A percentile compares a stretch with the other conserved stretches of the same genome.
phyloP scores from a whole-genome alignment of 139 green algal species.

The Chlamydomonas sphaeroides region DNA sequence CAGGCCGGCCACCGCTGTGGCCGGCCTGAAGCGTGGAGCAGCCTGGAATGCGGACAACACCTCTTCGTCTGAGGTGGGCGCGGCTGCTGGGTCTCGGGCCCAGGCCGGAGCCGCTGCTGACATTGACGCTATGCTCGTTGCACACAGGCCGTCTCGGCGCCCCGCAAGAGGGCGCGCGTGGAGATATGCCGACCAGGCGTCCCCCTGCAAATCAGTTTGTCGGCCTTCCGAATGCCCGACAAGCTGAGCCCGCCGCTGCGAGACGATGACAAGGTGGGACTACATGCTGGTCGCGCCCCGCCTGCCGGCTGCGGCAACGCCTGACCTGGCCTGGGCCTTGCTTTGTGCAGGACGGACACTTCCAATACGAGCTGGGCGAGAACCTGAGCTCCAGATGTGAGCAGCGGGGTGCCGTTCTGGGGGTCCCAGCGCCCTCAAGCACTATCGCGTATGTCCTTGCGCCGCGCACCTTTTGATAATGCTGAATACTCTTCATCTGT shows the following conservation, averaged over 20 bases:
- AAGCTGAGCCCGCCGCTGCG: conserved; percentile 63
- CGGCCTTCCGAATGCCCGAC: conserved; percentile 60
- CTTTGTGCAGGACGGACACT: conserved; percentile 77
- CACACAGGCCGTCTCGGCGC: too few relatives aligned
- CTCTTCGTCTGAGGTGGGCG: too few relatives aligned
- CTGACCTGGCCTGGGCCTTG: not conserved
- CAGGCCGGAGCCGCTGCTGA: too few relatives aligned
- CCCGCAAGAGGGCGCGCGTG: conserved; percentile 12
- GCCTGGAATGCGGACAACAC: too few relatives aligned
- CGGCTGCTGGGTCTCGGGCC: too few relatives aligned
- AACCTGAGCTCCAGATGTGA: conserved; percentile 87
- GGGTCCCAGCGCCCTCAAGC: too few relatives aligned
- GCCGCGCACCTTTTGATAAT: too few relatives aligned
- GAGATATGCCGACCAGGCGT: conserved; percentile 58
- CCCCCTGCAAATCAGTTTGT: conserved; percentile 53
- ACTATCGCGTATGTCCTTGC: too few relatives aligned
- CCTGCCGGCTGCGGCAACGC: not conserved
- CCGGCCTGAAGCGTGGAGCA: too few relatives aligned
- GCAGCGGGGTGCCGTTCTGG: too few relatives aligned
- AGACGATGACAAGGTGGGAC: conserved; percentile 69
- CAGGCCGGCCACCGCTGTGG: too few relatives aligned
- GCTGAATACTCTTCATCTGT: not conserved
- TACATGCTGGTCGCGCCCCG: not conserved
- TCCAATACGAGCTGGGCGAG: conserved; percentile 82
- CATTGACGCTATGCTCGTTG: too few relatives aligned